Evolutionary conservation across 345 rosid species (phyloP).

Genomic region (Melaleuca alternifolia): DNA sequence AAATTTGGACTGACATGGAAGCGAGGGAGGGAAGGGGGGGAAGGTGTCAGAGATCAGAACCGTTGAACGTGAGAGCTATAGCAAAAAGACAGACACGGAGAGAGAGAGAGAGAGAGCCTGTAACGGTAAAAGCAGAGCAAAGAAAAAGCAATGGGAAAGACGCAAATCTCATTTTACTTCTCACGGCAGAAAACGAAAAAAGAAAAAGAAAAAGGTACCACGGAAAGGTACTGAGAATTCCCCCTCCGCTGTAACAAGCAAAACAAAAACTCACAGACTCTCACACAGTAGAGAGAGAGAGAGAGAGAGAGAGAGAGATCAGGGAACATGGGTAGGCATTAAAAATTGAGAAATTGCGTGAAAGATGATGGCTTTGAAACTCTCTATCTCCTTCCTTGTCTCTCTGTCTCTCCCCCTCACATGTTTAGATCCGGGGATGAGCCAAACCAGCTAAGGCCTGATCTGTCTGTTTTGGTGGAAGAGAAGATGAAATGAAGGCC

Average conservation of each 20-base stretch:
- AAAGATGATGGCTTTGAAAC: neutral
- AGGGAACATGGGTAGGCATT: neutral
- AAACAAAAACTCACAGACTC: neutral
- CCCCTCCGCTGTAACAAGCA: neutral
- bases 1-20: neutral
- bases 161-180: neutral
- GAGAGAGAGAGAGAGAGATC: neutral
- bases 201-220: constrained; percentile 7
- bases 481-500: neutral
- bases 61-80: neutral
- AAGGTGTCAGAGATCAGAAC: neutral
- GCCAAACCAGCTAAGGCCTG: neutral
- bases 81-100: neutral
- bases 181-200: neutral
- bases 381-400: neutral
- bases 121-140: neutral
- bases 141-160: neutral
- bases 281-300: neutral
- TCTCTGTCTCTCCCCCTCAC: neutral
- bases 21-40: neutral
- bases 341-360: neutral
- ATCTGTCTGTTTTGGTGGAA: neutral
- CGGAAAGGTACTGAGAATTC: constrained; percentile 10
- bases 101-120: neutral
- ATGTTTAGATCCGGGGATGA: neutral